phyloP scores from a whole-genome alignment of 2,329 filamentous ascomycete genomes.

The Pleurostoma richardsiae region DNA sequence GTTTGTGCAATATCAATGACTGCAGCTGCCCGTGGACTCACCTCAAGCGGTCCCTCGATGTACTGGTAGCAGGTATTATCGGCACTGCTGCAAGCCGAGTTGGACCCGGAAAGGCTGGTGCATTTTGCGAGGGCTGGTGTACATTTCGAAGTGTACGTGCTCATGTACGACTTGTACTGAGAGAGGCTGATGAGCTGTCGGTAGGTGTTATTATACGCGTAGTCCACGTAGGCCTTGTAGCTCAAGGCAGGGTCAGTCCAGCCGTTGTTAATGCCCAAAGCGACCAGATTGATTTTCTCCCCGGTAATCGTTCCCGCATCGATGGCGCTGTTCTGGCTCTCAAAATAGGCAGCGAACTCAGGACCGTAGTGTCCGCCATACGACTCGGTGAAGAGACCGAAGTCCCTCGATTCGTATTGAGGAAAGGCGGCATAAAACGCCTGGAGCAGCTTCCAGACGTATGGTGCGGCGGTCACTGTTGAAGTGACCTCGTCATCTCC shows the following conservation, averaged over 20 bases:
- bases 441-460: constrained; percentile 54
- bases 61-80: constrained; percentile 18
- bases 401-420: constrained; percentile 53
- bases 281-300: constrained; percentile 42
- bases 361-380: constrained; percentile 58
- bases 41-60: constrained; percentile 15
- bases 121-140: constrained; percentile 13
- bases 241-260: constrained; percentile 43
- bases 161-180: constrained; percentile 7
- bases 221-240: constrained; percentile 36
- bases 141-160: constrained; percentile 15
- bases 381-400: constrained; percentile 47
- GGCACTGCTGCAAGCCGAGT: constrained; percentile 21
- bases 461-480: constrained; percentile 38
- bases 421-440: constrained; percentile 61
- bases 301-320: constrained; percentile 30
- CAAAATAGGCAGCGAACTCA: constrained; percentile 48
- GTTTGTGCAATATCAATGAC: no score
- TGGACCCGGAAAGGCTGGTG: constrained; percentile 15
- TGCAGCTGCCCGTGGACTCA: not conserved
- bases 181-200: constrained; percentile 14
- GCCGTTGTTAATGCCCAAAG: constrained; percentile 52
- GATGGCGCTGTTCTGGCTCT: constrained; percentile 51
- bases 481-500: constrained; percentile 27
- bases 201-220: constrained; percentile 38